Evolutionary conservation across 2,329 filamentous ascomycete genomes (phyloP), one percentile per base, ranked within the genome.

Genomic region (Talaromyces islandicus): DNA sequence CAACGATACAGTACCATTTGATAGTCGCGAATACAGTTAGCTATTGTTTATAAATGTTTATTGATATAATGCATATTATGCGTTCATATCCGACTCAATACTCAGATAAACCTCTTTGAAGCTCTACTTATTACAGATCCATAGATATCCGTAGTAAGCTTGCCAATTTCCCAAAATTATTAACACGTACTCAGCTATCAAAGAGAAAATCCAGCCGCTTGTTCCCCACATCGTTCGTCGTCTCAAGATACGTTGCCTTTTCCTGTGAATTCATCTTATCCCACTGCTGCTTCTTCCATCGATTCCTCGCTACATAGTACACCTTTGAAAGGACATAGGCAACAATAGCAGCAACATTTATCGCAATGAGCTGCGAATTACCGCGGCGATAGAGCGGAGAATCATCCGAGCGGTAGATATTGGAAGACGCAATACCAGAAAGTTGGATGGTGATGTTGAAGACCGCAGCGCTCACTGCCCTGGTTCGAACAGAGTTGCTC

Each of bases 331-430:
- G 73, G 41, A 85, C 32, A 53, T 86, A 85, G 0, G 79, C 66
- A 0, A 79, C 69, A 14, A 85, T 66, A 19, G 79, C 77, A 29
- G 83, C 76, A 0, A 75, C 77, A 5, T 80, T 74, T 54, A 87
- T 77, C 1, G 75, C 80, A 35, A 87, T 79, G 52, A 85, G 76
- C 2, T 85, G 80, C 19, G 76, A 81, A 70, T 87, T 86, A 6
- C 84, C 84, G 4, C 67, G 77, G 60, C 82, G 80, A 68, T 85
- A 86, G 66, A 81, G 81, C 0, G 84, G 83, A 2, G 75, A 75
- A 58, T 86, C 84, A 59, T 79, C 75, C 12, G 80, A 71, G 32
- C 82, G 80, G 65, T 85, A 85, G 60, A 85, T 82, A 59, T 76
- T 76, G 43, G 68, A 73, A 6, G 65, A 67, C 56, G 79, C 71